Conservation (phyloP, 2,329 filamentous ascomycete species). For the Phialemonium atrogriseum region DNA sequence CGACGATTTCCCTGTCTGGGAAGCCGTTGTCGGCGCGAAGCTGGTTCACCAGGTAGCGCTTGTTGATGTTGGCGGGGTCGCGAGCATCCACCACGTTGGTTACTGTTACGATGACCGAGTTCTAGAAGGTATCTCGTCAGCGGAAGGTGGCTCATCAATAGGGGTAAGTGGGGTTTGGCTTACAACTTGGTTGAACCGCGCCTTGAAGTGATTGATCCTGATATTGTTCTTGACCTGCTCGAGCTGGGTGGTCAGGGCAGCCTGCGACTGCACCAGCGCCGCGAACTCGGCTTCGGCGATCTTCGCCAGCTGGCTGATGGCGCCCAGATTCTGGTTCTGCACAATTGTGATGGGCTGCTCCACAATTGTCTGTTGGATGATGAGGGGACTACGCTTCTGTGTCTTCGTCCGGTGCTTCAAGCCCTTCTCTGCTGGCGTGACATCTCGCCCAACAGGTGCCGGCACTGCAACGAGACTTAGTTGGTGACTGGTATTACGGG, state of each 20-base stretch:
- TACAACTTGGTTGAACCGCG: conserved; percentile 26
- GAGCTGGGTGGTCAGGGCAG: conserved; percentile 26
- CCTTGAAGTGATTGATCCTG: conserved; percentile 29
- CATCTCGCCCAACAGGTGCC: conserved; percentile 11
- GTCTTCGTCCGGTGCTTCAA: conserved; percentile 16
- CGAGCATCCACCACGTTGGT: conserved; percentile 27
- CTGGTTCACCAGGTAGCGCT: conserved; percentile 30
- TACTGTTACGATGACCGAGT: conserved; percentile 28
- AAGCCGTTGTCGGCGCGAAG: conserved; percentile 27
- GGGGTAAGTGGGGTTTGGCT: conserved; percentile 8
- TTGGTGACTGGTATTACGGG: conserved; percentile 6
- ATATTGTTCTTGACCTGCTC: conserved; percentile 34
- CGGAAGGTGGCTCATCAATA: not conserved
- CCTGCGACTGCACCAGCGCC: conserved; percentile 25
- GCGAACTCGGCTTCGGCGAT: conserved; percentile 28
- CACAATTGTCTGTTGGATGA: conserved; percentile 24
- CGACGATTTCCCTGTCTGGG: conserved; percentile 22
- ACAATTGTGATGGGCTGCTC: conserved; percentile 22
- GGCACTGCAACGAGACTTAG: conserved; percentile 15
- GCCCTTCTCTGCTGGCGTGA: conserved; percentile 9
- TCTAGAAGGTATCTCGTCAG: conserved; percentile 18
- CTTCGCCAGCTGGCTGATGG: conserved; percentile 23
- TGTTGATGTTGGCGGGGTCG: conserved; percentile 18
- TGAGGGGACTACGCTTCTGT: conserved; percentile 17
- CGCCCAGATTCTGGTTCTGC: conserved; percentile 24